Evolutionary conservation across 2,329 filamentous ascomycete species (phyloP), one percentile per base, ranked within the genome.

Genomic region (Claviceps sp.): DNA sequence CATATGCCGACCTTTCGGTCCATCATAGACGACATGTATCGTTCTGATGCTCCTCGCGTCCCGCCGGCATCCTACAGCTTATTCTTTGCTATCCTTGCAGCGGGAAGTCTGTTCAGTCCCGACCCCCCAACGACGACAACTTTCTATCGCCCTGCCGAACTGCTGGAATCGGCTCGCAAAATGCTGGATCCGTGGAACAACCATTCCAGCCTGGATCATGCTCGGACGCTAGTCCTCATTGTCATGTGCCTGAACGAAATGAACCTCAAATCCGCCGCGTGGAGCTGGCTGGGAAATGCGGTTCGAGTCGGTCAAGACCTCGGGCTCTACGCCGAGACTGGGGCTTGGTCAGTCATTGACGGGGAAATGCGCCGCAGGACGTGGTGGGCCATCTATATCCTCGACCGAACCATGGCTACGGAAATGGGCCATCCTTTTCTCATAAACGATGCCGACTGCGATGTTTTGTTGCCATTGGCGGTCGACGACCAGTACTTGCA

Each of bases 301-400:
- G 82, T 95, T 22, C 78, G 86, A 48, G 82, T 86, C 50, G 86
- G 85, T 0, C 91, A 97, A 63, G 86, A 93, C 58, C 74, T 96
- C 46, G 87, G 87, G 0, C 72, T 97, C 9, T 84, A 96, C 61
- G 72, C 79, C 6, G 87, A 95, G 60, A 79, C 80, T 1, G 84
- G 84, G 0, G 76, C 82, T 0, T 88, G 84, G 76, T 77, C 85
- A 2, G 75, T 82, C 1, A 72, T 95, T 14, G 89, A 95, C 60
- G 79, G 79, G 11, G 91, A 97, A 67, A 89, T 91, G 81, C 81
- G 90, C 51, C 81, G 86, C 55, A 78, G 90, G 52, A 80, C 93
- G 2, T 98, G 91, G 91, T 98, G 93, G 89, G 82, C 87, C 14
- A 80, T 95, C 52, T 97, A 97, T 67, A 81, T 88, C 45, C 82